A percentile compares a stretch with the other conserved stretches of the same genome.
Conservation (phyloP, 768 basidiomycete species). For the Boletus subcaerulescens region DNA sequence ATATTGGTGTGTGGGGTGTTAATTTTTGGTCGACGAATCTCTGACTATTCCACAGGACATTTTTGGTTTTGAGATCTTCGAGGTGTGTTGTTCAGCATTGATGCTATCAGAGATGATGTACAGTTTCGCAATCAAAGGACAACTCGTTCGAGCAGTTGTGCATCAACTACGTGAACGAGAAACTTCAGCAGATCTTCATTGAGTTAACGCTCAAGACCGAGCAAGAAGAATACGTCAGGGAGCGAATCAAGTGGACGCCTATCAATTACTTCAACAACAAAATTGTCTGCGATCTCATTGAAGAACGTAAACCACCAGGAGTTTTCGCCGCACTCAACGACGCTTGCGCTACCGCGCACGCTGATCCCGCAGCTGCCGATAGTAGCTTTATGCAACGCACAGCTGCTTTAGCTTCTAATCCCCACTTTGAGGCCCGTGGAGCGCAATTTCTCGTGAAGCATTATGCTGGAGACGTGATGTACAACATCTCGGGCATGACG, state of each 20-base stretch:
- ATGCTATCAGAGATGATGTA: conserved; percentile 2
- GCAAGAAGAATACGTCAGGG: conserved; percentile 97
- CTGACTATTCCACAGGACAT: conserved; percentile 63
- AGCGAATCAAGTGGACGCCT: conserved; percentile 99
- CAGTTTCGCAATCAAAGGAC: conserved; percentile 51
- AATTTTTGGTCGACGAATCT: not conserved
- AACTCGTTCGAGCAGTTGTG: conserved; percentile 97
- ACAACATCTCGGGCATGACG: conserved; percentile 97
- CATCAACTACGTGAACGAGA: conserved; percentile 99
- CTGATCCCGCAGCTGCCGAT: conserved; percentile 94
- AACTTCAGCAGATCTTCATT: conserved; percentile 98
- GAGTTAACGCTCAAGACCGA: conserved; percentile 98
- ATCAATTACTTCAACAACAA: conserved; percentile 99
- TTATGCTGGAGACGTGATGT: conserved; percentile 98
- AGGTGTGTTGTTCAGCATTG: conserved; percentile 43
- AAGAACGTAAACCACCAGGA: conserved; percentile 93
- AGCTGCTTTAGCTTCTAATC: conserved; percentile 73
- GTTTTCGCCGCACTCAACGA: conserved; percentile 98
- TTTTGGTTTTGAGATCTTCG: conserved; percentile 98
- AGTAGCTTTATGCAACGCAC: conserved; percentile 95
- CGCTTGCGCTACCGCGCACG: conserved; percentile 98
- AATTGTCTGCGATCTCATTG: conserved; percentile 97
- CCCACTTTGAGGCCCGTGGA: conserved; percentile 94
- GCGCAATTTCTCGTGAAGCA: conserved; percentile 93
- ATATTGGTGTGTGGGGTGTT: conserved; percentile 61